Evolutionary conservation across 768 basidiomycete species (phyloP).

Genomic region (Hygrophorus pudorinus): DNA sequence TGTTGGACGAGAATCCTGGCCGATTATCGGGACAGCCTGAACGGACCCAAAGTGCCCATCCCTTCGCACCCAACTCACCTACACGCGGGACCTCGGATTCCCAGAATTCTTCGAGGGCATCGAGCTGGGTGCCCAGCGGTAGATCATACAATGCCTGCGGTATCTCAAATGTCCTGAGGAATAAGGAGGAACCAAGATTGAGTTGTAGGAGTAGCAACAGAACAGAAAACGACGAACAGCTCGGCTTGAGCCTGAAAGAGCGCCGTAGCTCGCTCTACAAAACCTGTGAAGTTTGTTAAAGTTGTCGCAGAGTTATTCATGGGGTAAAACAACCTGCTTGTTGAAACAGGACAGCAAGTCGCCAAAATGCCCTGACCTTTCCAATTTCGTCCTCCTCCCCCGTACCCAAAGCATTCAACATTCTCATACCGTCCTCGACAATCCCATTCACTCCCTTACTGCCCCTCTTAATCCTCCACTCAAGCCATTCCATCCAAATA

Average conservation of each 20-base stretch:
- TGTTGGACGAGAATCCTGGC: conserved; percentile 6
- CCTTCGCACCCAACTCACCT: conserved; percentile 54
- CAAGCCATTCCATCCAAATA: conserved; percentile 74
- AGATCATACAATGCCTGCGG: conserved; percentile 35
- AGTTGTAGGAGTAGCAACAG: conserved; percentile 2
- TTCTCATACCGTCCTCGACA: conserved; percentile 39
- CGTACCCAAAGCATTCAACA: conserved; percentile 30
- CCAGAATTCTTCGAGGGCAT: conserved; percentile 73
- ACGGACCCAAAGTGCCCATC: conserved; percentile 59
- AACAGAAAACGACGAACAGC: conserved; percentile 36
- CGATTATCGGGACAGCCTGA: conserved; percentile 28
- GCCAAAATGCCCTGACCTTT: conserved; percentile 61
- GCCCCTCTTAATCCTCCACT: conserved; percentile 53
- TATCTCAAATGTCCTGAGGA: conserved; percentile 44
- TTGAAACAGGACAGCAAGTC: conserved; percentile 49
- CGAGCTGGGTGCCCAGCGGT: conserved; percentile 40
- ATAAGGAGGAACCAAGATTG: conserved; percentile 2
- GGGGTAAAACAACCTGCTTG: conserved; percentile 46
- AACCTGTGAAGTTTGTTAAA: conserved; percentile 38
- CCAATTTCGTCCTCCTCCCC: conserved; percentile 38
- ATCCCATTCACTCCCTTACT: conserved; percentile 41
- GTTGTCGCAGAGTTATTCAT: neutral
- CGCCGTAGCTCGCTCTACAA: conserved; percentile 61
- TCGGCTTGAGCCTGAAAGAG: conserved; percentile 81
- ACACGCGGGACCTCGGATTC: conserved; percentile 72